phyloP scores from a whole-genome alignment of 2,329 filamentous ascomycete species.

The Drechslerella stenobrocha region DNA sequence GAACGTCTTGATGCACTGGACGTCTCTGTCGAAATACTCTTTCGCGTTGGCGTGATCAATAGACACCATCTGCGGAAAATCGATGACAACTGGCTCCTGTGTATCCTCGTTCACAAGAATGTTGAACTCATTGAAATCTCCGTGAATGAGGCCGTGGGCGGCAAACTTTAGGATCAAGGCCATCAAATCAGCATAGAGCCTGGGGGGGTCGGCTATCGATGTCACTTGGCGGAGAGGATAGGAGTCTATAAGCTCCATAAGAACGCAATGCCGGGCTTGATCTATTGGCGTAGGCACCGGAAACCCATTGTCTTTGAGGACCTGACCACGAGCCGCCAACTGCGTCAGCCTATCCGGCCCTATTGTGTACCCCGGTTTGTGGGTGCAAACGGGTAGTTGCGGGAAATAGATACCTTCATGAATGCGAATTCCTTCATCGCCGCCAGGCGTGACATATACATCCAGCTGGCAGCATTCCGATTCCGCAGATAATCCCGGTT shows the following conservation, averaged over 20 bases:
- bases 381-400: constrained; percentile 20
- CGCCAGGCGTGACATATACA: constrained; percentile 93
- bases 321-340: constrained; percentile 30
- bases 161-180: constrained; percentile 81
- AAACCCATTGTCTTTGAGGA: constrained; percentile 79
- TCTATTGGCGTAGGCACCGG: constrained; percentile 83
- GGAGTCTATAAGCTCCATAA: constrained; percentile 92
- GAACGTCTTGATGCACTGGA: constrained; percentile 92
- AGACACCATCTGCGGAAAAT: constrained; percentile 98
- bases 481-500: constrained; percentile 95
- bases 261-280: constrained; percentile 90
- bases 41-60: constrained; percentile 91
- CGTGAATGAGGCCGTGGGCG: constrained; percentile 86
- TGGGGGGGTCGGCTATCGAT: constrained; percentile 76
- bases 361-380: constrained; percentile 6
- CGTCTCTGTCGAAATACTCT: constrained; percentile 96
- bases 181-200: constrained; percentile 90
- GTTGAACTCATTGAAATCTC: constrained; percentile 99
- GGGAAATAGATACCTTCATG: constrained; percentile 67
- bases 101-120: constrained; percentile 82
- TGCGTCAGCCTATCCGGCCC: constrained; percentile 12
- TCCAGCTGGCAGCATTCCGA: constrained; percentile 81
- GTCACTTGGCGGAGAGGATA: constrained; percentile 89
- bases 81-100: constrained; percentile 75
- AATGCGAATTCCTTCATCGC: constrained; percentile 94